Evolutionary conservation across 116 monocot species (phyloP).

Genomic region (Zostera marina): DNA sequence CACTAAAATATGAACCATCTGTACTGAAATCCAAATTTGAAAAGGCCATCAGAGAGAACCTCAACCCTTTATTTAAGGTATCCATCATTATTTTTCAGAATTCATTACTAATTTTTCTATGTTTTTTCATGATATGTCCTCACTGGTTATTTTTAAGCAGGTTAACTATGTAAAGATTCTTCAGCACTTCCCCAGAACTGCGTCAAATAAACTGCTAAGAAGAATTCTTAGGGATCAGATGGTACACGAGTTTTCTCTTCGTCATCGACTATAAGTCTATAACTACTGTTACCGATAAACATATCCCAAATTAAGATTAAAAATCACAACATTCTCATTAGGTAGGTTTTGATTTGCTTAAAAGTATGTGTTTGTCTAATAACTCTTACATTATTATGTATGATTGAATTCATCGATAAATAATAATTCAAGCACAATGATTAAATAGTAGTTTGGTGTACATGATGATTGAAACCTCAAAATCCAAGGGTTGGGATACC

Average conservation of each 20-base stretch:
- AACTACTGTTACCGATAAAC: too few species aligned
- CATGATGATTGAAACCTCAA: too few species aligned
- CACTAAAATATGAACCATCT: constrained; percentile 14
- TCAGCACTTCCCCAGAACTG: constrained; percentile 67
- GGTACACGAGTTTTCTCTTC: constrained; percentile 17
- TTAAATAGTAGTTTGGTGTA: too few species aligned
- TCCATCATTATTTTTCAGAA: not conserved
- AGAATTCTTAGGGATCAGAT: constrained; percentile 68
- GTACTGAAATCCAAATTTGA: constrained; percentile 46
- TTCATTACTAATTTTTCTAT: not conserved
- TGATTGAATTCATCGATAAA: too few species aligned
- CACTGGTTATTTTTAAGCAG: constrained; percentile 14
- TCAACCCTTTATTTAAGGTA: constrained; percentile 97
- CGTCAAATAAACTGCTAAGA: constrained; percentile 69
- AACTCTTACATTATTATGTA: too few species aligned
- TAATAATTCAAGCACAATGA: too few species aligned
- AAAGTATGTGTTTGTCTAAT: too few species aligned
- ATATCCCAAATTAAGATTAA: not conserved
- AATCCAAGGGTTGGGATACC: too few species aligned
- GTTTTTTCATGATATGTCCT: not conserved
- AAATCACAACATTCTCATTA: too few species aligned
- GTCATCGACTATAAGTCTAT: constrained; percentile 41
- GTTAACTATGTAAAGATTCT: constrained; percentile 67
- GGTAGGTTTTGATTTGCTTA: too few species aligned
- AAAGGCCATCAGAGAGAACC: constrained; percentile 50